These are phyloP conservation scores for Verbascum thapsus DNA, from an alignment of 257 asterid species.

Conservation along the genomic window DNA sequence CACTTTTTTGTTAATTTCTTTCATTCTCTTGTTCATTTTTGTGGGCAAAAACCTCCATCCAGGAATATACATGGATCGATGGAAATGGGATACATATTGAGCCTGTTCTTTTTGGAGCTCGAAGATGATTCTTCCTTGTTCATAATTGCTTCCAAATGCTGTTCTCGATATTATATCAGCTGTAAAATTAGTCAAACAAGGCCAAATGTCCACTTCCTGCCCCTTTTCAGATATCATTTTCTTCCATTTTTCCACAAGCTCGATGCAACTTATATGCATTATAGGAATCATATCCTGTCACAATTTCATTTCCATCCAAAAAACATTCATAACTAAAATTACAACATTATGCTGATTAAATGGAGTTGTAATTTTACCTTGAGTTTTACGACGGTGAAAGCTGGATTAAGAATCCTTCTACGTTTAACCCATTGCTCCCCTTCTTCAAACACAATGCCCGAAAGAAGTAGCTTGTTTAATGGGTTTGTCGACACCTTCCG, in stretches of 20 bases:
- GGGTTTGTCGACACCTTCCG: slow-evolving; percentile 41
- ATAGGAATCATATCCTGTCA: slow-evolving; percentile 43
- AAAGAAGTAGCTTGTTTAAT: slow-evolving; percentile 29
- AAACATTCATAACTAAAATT: not conserved
- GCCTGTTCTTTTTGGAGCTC: slow-evolving; percentile 42
- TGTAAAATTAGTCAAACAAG: slow-evolving; percentile 33
- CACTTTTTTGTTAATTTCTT: slow-evolving; percentile 34
- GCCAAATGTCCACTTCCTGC: slow-evolving; percentile 41
- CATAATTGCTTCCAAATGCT: slow-evolving; percentile 40
- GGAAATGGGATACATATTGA: slow-evolving; percentile 27
- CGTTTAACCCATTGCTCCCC: slow-evolving; percentile 51
- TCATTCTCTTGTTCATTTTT: slow-evolving; percentile 43
- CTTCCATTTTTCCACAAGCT: slow-evolving; percentile 44
- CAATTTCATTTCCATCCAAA: too few species aligned
- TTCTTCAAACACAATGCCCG: slow-evolving; percentile 43
- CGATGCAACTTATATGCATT: slow-evolving; percentile 40
- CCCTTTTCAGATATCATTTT: not conserved
- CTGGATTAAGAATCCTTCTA: slow-evolving; percentile 46
- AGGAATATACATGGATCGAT: slow-evolving; percentile 39
- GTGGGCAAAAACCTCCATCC: slow-evolving; percentile 48
- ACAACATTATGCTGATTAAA: not conserved
- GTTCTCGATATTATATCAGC: slow-evolving; percentile 46
- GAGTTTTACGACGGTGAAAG: slow-evolving; percentile 41
- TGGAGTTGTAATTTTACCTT: slow-evolving; percentile 34
- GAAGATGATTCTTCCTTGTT: slow-evolving; percentile 37